Evolutionary conservation across 805 yeast genomes (phyloP).

Genomic region (Candida taoyuanica): DNA sequence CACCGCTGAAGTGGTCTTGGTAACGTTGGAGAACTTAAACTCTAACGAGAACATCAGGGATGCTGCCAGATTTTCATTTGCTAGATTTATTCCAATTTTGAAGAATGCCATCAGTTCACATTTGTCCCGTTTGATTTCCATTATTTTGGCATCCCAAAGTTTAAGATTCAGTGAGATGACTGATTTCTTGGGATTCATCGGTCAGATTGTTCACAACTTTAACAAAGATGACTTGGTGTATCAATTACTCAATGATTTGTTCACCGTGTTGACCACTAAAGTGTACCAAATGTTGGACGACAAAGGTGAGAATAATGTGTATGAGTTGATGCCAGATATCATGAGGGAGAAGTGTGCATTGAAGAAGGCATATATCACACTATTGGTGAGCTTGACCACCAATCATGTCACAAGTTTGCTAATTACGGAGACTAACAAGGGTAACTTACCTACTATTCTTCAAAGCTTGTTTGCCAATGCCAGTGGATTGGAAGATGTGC

Average conservation of each 20-base stretch:
- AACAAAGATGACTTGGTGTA: constrained; percentile 63
- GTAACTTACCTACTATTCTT: constrained; percentile 54
- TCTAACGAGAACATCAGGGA: constrained; percentile 70
- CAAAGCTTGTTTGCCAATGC: constrained; percentile 63
- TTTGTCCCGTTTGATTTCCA: constrained; percentile 67
- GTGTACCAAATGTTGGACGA: constrained; percentile 47
- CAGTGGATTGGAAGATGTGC: constrained; percentile 56
- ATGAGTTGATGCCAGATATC: constrained; percentile 48
- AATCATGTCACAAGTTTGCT: constrained; percentile 79
- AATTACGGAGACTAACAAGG: constrained; percentile 61
- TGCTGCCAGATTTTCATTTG: constrained; percentile 80
- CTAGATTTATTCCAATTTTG: constrained; percentile 77
- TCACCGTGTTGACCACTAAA: constrained; percentile 70
- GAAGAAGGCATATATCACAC: constrained; percentile 64
- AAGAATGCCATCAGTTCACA: constrained; percentile 45
- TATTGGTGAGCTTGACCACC: constrained; percentile 63
- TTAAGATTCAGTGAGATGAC: constrained; percentile 61
- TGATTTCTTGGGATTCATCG: constrained; percentile 80
- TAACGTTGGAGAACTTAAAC: constrained; percentile 73
- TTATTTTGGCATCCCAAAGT: constrained; percentile 53
- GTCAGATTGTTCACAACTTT: constrained; percentile 81
- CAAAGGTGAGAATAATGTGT: constrained; percentile 37
- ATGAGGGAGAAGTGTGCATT: constrained; percentile 59
- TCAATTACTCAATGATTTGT: constrained; percentile 64
- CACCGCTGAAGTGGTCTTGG: constrained; percentile 77